Evolutionary conservation across 2,329 filamentous ascomycete genomes (phyloP), one percentile per base, ranked within the genome.

Genomic region (Coleophoma crateriformis): DNA sequence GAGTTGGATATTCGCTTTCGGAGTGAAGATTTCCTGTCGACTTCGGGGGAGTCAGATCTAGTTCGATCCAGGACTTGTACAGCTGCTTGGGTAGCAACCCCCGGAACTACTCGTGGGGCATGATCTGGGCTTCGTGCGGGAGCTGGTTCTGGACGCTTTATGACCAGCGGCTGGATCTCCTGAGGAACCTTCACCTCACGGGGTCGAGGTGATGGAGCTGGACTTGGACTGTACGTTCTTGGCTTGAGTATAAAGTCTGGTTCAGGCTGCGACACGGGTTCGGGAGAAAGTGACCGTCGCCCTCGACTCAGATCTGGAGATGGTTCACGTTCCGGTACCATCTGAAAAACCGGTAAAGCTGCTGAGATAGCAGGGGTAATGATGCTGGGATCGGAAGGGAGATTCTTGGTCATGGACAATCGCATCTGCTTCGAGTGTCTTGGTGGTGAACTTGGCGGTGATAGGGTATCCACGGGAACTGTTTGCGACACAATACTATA

Each of bases 281-380:
- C 46, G 19, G 41, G 41, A 10, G 35, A 38, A 35, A 35, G 37
- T 37, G 43, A 38, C 2, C 50, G 41, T 34, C 34, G 5, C 11
- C 20, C 33, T n/a, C 47, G 27, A 41, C 51, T 49, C 22, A 42
- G 53, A 22, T 59, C 60, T 3, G 60, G 61, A 13, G 52, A 56
- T 50, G 46, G 47, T 50, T 61, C 57, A n/a, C 62, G 61, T 20
- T 63, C 59, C 41, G 57, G 50, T 10, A 62, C 58, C 35, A 62
- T 44, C 46, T 60, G 55, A 34, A 64, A 62, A 17, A 54, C 55
- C 41, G 61, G 62, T 1, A 63, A 53, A 4, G 60, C 52, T 2
- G 61, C 55, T 52, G 50, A 42, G 27, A 62, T 62, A 4, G 61
- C 58, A 39, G 63, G 61, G n/a, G 59, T 61, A 22, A 60, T 64